These are phyloP conservation scores for Amniculicola lignicola DNA, from an alignment of 495 filamentous ascomycete genomes.

Conservation along the genomic window DNA sequence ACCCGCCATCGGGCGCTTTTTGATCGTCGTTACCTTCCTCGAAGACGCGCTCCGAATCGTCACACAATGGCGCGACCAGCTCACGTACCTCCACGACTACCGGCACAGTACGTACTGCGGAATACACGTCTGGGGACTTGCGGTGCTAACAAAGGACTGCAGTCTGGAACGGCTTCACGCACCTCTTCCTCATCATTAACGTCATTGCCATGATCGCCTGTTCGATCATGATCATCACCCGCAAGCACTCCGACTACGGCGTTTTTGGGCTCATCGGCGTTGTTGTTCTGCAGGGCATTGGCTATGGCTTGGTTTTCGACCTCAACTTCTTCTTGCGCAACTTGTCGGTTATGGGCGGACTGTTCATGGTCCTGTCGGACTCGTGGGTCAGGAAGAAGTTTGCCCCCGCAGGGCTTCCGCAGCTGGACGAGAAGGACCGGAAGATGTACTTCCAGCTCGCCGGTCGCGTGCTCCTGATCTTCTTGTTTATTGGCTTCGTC, in stretches of 20 bases:
- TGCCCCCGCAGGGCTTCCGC: slow-evolving; percentile 88
- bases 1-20: slow-evolving; percentile 89
- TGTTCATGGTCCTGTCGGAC: slow-evolving; percentile 97
- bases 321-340: slow-evolving; percentile 99
- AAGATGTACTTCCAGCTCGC: slow-evolving; percentile 99
- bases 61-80: slow-evolving; percentile 97
- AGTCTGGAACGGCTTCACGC: slow-evolving; percentile 90
- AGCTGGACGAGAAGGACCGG: slow-evolving; percentile 95
- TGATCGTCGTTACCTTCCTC: slow-evolving; percentile 97
- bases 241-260: slow-evolving; percentile 87
- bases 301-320: slow-evolving; percentile 98
- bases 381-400: slow-evolving; percentile 97
- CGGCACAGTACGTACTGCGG: slow-evolving; percentile 69
- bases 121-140: not conserved
- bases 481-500: slow-evolving; percentile 93
- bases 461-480: slow-evolving; percentile 91
- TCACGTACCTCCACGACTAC: slow-evolving; percentile 88
- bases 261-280: slow-evolving; percentile 86
- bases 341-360: slow-evolving; percentile 90
- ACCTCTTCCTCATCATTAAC: slow-evolving; percentile 88
- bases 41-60: slow-evolving; percentile 95
- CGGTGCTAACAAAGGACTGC: slow-evolving; percentile 3
- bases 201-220: slow-evolving; percentile 83
- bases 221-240: slow-evolving; percentile 81
- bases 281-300: slow-evolving; percentile 92